Evolutionary conservation across 768 basidiomycete genomes (phyloP).

Genomic region (Russula dissimulans): DNA sequence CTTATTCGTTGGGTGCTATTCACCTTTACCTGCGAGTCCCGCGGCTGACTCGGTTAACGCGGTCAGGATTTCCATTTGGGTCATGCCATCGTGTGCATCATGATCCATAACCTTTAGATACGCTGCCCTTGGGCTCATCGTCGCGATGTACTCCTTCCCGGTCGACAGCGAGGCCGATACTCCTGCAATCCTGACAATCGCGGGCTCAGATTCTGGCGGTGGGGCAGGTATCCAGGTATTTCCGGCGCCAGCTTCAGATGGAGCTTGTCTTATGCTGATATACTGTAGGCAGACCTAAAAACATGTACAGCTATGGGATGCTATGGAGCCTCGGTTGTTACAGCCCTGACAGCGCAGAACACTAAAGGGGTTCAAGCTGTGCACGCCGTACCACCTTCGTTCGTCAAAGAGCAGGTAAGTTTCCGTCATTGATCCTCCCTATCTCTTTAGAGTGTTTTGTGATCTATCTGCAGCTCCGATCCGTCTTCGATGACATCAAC

Average conservation of each 20-base stretch:
- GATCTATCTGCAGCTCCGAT: constrained; percentile 42
- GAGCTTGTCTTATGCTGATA: no score
- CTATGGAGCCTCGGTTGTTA: constrained; percentile 75
- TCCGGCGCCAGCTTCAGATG: no score
- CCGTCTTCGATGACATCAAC: constrained; percentile 63
- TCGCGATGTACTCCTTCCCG: not conserved
- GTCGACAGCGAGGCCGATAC: not conserved
- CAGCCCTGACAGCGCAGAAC: constrained; percentile 86
- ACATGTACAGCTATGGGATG: constrained; percentile 71
- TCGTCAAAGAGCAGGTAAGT: constrained; percentile 66
- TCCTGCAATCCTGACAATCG: constrained; percentile 54
- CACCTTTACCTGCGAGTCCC: not conserved
- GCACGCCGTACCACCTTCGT: constrained; percentile 54
- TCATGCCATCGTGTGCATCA: not conserved
- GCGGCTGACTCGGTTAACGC: not conserved
- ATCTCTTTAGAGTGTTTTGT: not conserved
- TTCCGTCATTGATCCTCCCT: not conserved
- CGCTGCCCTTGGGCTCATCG: not conserved
- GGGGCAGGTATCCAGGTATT: constrained; percentile 84
- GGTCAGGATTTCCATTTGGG: not conserved
- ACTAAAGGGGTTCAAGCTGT: constrained; percentile 75
- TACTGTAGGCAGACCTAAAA: constrained; percentile 69
- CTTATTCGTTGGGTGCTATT: constrained; percentile 3
- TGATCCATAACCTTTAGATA: not conserved
- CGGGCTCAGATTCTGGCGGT: constrained; percentile 74